Base-by-base conservation (phyloP, 768 basidiomycete species). In the Psilocybe cubensis region DNA sequence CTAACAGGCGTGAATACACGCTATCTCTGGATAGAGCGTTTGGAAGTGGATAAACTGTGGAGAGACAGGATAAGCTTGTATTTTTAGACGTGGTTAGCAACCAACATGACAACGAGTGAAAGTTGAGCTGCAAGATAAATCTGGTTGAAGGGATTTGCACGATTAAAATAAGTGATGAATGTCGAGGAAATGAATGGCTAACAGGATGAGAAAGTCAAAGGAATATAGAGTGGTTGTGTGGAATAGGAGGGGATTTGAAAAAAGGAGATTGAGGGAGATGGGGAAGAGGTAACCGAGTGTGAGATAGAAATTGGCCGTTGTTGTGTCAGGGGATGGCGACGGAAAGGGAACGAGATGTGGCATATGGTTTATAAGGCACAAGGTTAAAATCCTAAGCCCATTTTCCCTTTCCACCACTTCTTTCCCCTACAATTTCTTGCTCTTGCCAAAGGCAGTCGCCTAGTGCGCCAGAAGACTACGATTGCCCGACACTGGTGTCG, bases 401-500 rank as follows among this genome's bases (percentile, higher is more conserved):
- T 38, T 56, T 47, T 56, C 59, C 47, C 21, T 62, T 64, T 64
- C 59, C 35, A 52, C 54, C 48, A 57, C 57, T 57, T 56, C 54
- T 56, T 56, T 56, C 35, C 53, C 57, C 53, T 57, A 58, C 53
- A 45, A 52, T 62, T 63, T 60, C 59, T 62, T 64, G 31, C 57
- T 59, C 57, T 62, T 65, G 58, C 68, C 58, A 46, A 61, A 67
- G 68, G 62, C 68, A 60, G 70, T 65, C 75, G 79, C 78, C 78
- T 71, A 78, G 78, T 74, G 78, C 78, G 73, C 69, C 35, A 63
- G 58, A 66, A 71, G 74, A 71, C 72, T 74, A 70, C 73, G 68
- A 72, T 75, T 69, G 68, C 75, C 72, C 79, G 81, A 79, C 80
- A 78, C 81, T 78, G 80, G 81, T 80, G 81, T 82, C 79, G 72